phyloP scores from a whole-genome alignment of 2,329 filamentous ascomycete genomes.

The Torrubiella hemipterigena region DNA sequence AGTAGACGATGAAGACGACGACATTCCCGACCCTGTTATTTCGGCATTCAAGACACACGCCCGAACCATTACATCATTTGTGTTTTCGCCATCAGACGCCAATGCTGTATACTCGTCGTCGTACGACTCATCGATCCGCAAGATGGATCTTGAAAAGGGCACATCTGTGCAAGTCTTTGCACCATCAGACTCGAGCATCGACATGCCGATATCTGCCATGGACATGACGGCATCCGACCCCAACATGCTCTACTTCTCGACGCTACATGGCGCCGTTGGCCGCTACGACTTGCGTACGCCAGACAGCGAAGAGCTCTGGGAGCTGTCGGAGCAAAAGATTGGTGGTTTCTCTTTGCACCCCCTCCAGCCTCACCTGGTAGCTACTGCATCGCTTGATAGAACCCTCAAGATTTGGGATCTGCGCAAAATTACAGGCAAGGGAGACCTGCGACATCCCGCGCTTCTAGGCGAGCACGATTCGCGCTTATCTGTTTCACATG shows the following conservation, averaged over 20 bases:
- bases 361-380: conserved; percentile 65
- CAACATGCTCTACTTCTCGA: conserved; percentile 75
- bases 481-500: conserved; percentile 79
- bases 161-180: conserved; percentile 73
- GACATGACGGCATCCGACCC: conserved; percentile 64
- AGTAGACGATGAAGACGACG: conserved; percentile 52
- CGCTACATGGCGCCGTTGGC: conserved; percentile 68
- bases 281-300: conserved; percentile 64
- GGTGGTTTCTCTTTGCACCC: conserved; percentile 86
- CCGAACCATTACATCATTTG: conserved; percentile 75
- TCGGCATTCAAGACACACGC: conserved; percentile 84
- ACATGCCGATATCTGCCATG: conserved; percentile 72
- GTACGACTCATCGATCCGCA: conserved; percentile 86
- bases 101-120: conserved; percentile 75
- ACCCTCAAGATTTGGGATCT: conserved; percentile 90
- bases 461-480: conserved; percentile 74
- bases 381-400: conserved; percentile 81
- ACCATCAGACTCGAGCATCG: conserved; percentile 54
- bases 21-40: conserved; percentile 62
- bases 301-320: conserved; percentile 52
- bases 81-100: conserved; percentile 60
- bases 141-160: conserved; percentile 71
- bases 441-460: conserved; percentile 46
- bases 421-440: conserved; percentile 59
- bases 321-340: conserved; percentile 83